Conservation (phyloP, 2,329 filamentous ascomycete species). For the Drechslerella coelobrocha region DNA sequence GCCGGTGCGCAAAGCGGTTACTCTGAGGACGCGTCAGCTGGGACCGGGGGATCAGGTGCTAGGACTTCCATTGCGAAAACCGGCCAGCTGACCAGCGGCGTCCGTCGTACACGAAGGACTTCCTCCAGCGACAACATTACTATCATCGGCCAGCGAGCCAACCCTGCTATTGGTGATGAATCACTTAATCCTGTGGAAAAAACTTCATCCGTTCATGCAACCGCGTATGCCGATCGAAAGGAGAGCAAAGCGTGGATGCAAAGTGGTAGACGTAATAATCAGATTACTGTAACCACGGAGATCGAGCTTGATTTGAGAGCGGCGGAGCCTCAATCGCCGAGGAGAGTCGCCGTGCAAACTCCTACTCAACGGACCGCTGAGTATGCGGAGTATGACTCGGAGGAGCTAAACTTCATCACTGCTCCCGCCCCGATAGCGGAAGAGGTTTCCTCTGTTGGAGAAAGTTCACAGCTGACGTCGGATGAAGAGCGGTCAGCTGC, state of each 20-base stretch:
- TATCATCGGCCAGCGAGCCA: no score
- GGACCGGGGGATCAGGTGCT: no score
- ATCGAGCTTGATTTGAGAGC: background rate
- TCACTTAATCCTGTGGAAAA: no score
- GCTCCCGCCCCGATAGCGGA: conserved; percentile 4
- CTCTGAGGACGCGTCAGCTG: no score
- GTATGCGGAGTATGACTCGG: conserved; percentile 32
- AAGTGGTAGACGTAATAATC: background rate
- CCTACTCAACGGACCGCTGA: conserved; percentile 8
- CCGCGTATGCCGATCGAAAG: background rate
- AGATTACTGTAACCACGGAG: background rate
- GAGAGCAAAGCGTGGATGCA: background rate
- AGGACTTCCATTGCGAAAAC: conserved; percentile 12
- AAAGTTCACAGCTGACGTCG: background rate
- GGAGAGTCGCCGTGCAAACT: conserved; percentile 4
- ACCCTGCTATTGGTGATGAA: no score
- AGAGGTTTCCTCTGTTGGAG: background rate
- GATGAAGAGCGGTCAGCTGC: conserved; percentile 2
- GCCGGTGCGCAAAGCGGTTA: no score
- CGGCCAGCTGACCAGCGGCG: no score
- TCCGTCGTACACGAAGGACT: no score
- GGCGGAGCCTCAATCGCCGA: background rate
- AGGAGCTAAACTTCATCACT: conserved; percentile 19
- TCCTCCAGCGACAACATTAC: no score
- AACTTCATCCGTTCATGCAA: no score